Base-by-base conservation (phyloP, 1,284 basidiomycete genomes). In the Pterulicium gracile region DNA sequence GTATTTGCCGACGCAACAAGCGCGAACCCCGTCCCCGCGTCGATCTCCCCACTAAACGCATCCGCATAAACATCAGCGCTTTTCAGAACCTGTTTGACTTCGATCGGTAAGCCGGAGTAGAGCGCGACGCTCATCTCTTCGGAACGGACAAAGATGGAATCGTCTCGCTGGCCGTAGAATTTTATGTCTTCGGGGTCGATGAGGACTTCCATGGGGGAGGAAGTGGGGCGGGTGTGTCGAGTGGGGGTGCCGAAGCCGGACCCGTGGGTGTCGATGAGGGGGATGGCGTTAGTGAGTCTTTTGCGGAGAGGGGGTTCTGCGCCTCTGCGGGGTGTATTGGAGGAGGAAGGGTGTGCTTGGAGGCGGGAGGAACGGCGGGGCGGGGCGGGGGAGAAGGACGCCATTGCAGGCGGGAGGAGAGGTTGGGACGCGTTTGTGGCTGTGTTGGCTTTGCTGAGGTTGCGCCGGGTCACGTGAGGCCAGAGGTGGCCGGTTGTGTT, bases 51-150 rank as follows among this genome's bases (percentile, higher is more conserved):
- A 4, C 75, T 72, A 50, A 81, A 88, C 5, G 72, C 66, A 48
- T 84, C 79, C 45, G 68, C 65, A 51, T 73, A 73, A 57, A 85
- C 82, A 55, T 88, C 87, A 52, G 81, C 75, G 55, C 72, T 78
- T 52, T 70, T 75, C 44, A 88, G 64, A 15, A 79, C 70, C 51
- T 83, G 81, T 55, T 77, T 81, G 44, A 87, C 77, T 57, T 89
- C 86, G 3, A 77, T 63, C 3, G 87, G 86, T 40, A 88, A 60
- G 54, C 71, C 68, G 23, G 83, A 77, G 55, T 86, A 81, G 58
- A 85, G 77, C 19, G 73, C 66, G n/a, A 79, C 81, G 12, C 70
- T 60, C 49, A 86, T 62, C 61, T 88, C 81, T 51, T 80, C 75
- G 19, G 84, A 84, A 59, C 79, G 81, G 43, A 84, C 81, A 60